Evolutionary conservation across 2,329 filamentous ascomycete genomes (phyloP), one percentile per base, ranked within the genome.

Genomic region (Corinectria fuckeliana): DNA sequence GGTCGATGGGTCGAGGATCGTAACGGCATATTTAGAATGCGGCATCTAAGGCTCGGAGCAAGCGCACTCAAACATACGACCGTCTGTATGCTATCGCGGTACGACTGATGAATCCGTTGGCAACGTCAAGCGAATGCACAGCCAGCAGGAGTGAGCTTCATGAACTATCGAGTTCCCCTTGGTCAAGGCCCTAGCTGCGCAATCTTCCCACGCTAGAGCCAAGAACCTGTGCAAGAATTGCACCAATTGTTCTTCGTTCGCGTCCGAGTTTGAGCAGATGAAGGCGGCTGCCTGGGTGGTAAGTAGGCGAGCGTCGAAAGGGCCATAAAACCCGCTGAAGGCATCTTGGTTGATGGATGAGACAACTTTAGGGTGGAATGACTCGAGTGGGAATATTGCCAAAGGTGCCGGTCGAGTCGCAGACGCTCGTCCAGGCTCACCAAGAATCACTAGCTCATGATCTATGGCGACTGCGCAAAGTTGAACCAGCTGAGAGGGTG

Each of bases 11-110:
- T 42, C 51, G 16, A 55, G 41, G 26, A 55, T 41, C 9, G 41
- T 48, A 11, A 48, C 18, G 30, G 30, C 51, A 30, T 55, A 55
- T n/a, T 54, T 55, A 25, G 51, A 55, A 48, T 55, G 51, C 14
- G 51, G 42, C 32, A 48, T 32, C 28, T 48, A 8, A 4, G 41
- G 41, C 28, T 47, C 32, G 10, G 41, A n/a, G 41, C 51, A 55
- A 20, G 26, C 9, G 32, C 51, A 55, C 14, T 47, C 28, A 26
- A 55, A 55, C 51, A 55, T 55, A 13, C 32, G 18, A 30, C 51
- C 51, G 23, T 55, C 42, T 13, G 26, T 44, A 48, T 55, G 51
- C 51, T 42, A 55, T 47, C 51, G 51, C 18, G 51, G 51, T 6
- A 55, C 41, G 21, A 38, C 41, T 23, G 30, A 55, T 26, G 5